Evolutionary conservation across 768 basidiomycete species (phyloP), one percentile per base, ranked within the genome.

Genomic region (Russula sp.): DNA sequence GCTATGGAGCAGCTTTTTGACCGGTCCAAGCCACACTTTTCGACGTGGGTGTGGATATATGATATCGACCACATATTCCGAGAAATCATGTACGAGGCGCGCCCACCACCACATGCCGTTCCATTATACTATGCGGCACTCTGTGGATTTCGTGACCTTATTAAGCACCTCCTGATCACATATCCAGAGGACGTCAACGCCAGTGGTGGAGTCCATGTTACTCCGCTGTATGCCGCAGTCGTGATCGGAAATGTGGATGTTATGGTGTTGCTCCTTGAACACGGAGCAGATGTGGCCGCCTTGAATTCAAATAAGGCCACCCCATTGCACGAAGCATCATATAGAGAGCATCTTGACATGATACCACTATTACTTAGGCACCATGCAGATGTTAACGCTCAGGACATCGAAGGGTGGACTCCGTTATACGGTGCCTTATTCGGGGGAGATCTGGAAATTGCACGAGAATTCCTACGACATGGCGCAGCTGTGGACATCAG

Each of bases 1-100:
- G 55, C 38, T 20, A 56, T 56, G 55, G 36, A 56, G 24, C 38
- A 26, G 40, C 55, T 56, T 42, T 56, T 56, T 56, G 38, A 40
- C 3, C 9, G 24, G 5, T 7, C 24, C 16, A 56, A 28, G 38
- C 40, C 55, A 56, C 38, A 56, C 24, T 42, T 56, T 18, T 16
- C 38, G 18, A 38, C 40, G 2, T 56, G 55, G 55, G 24, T 42
- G 3, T 56, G 55, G 55, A 56, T 56, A 40, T 46, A 58, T n/a
- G 46, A 58, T 24, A 49, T 58, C 13, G 57, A 58, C 46, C 5
- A 6, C 16, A 14, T 14, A 48, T 58, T 46, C n/a, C 57, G n/a
- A 14, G 32, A 18, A 9, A 18, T 22, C n/a, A 34, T 48, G 57
- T 57, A 10, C 1, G 28, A 24, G 16, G 14, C 46, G 14, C 30